phyloP scores from a whole-genome alignment of 2,329 filamentous ascomycete genomes.

The Scytalidium lignicola region DNA sequence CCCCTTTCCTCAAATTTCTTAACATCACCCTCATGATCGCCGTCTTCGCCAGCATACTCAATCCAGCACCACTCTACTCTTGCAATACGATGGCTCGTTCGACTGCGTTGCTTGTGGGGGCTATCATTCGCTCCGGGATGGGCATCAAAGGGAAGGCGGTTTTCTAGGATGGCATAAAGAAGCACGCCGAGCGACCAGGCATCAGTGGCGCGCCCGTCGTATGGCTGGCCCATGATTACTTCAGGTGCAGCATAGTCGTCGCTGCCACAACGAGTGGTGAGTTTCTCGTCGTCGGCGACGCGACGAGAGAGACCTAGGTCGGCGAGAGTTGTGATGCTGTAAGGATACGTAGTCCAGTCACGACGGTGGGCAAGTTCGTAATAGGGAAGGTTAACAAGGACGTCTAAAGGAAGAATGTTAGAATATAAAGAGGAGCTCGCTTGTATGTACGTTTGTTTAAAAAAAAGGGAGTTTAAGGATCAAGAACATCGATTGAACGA shows the following conservation, averaged over 20 bases:
- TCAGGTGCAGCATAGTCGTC: constrained; percentile 98
- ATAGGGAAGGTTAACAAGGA: constrained; percentile 78
- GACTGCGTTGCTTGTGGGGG: constrained; percentile 63
- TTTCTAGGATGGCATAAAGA: constrained; percentile 88
- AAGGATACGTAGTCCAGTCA: constrained; percentile 71
- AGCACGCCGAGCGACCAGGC: constrained; percentile 94
- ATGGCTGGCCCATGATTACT: constrained; percentile 90
- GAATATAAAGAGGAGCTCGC: neutral
- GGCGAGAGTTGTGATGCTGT: constrained; percentile 81
- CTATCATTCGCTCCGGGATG: constrained; percentile 74
- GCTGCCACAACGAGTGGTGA: constrained; percentile 91
- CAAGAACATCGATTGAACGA: neutral
- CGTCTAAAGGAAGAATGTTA: constrained; percentile 52
- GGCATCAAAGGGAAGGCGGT: constrained; percentile 88
- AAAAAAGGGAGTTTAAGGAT: neutral
- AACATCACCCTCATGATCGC: constrained; percentile 71
- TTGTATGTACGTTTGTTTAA: neutral
- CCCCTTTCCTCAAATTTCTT: constrained; percentile 57
- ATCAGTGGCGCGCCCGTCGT: constrained; percentile 87
- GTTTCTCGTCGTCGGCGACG: constrained; percentile 77
- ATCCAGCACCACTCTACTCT: constrained; percentile 95
- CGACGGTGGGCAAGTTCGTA: constrained; percentile 58
- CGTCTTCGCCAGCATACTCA: constrained; percentile 75
- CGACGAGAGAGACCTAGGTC: constrained; percentile 86
- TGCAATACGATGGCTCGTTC: constrained; percentile 90